Base-by-base conservation (phyloP, 176 grass and related monocot species). In the Echinochloa phyllopogon region DNA sequence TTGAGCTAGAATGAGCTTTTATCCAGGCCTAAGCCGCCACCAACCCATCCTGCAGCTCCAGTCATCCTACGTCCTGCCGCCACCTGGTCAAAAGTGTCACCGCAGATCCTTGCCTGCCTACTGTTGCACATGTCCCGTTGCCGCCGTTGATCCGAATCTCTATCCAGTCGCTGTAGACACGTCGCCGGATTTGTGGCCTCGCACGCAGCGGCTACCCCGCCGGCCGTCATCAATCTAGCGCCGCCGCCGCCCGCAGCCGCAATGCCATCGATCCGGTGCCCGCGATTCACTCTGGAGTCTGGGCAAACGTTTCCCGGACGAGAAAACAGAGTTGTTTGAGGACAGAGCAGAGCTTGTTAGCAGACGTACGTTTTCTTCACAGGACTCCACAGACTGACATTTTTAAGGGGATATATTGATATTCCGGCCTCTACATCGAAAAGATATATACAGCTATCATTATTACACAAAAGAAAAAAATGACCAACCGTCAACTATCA, bases 101-200 rank as follows among this genome's bases (percentile, higher is more conserved):
- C 13, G 6, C 42, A 61, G 64, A 74, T 15, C 51, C 2, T 12
- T 82, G 61, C 14, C 33, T n/a, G 25, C 18, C 12, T 36, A 24
- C 3, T 61, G 40, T 21, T 70, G 14, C 8, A 79, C 75, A 48
- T 74, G 59, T 38, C n/a, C 74, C 10, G 7, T 36, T 78, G 45
- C 42, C 79, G 33, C 18, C 48, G 55, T 39, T 47, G 51, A 76
- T 82, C 83, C 33, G 86, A 87, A 87, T 66, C 58, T 79, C 45
- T 57, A 45, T 78, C 64, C 36, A 43, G 14, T n/a, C 17, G 60
- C 69, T 41, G 25, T 15, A 29, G 24, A 61, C 11, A 5, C 78
- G 66, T 56, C 57, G 49, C 24, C 1, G 10, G 51, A 45, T 85
- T 83, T 27, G 25, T 41, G 4, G 6, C 56, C 15, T 16, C 3